phyloP scores from a whole-genome alignment of 2,329 filamentous ascomycete genomes.

The Fusarium protoensiforme region DNA sequence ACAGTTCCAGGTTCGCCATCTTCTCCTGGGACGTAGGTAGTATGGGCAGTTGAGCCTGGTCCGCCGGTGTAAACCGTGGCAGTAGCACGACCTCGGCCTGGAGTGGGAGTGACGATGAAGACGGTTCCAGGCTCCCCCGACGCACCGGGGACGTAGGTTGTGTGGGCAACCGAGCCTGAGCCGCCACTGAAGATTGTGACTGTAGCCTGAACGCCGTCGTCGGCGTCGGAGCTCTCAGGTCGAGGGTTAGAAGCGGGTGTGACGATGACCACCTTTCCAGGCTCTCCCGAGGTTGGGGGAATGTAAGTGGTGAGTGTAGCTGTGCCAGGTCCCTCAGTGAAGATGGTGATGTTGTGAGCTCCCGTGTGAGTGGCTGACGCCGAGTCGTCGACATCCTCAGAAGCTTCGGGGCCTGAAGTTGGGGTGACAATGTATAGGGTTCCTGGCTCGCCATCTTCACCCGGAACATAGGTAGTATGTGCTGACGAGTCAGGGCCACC shows the following conservation, averaged over 20 bases:
- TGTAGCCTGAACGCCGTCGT: not conserved
- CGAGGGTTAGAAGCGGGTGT: not conserved
- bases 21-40: not conserved
- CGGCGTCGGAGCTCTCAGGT: not conserved
- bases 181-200: not conserved
- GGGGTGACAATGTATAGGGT: not conserved
- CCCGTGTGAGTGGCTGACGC: not conserved
- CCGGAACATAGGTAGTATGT: not conserved
- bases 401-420: not conserved
- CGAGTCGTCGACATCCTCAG: not conserved
- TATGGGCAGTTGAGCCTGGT: not conserved
- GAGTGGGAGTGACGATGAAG: constrained; percentile 18
- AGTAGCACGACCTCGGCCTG: not conserved
- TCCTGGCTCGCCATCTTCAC: not conserved
- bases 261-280: constrained; percentile 8
- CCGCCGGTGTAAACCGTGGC: not conserved
- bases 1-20: not conserved
- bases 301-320: not conserved
- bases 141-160: not conserved
- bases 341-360: not conserved
- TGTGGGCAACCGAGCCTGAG: not conserved
- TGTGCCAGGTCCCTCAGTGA: not conserved
- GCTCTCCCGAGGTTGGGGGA: constrained; percentile 5
- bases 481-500: not conserved
- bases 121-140: constrained; percentile 7